Evolutionary conservation across 2,329 filamentous ascomycete species (phyloP).

Genomic region (Claviceps africana): DNA sequence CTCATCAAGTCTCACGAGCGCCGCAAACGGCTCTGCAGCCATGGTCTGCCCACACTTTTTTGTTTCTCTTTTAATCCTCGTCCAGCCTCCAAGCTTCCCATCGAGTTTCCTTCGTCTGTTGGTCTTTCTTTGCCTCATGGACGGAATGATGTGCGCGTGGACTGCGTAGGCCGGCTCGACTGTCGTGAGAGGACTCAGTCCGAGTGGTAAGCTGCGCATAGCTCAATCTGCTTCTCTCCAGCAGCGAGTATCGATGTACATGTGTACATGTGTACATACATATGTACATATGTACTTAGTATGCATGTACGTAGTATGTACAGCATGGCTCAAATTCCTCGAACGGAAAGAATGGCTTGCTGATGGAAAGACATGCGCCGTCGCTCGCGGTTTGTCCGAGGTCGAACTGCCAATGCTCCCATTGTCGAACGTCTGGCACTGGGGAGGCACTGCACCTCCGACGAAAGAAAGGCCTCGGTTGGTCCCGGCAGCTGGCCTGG

Average conservation of each 20-base stretch:
- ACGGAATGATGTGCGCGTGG: not conserved
- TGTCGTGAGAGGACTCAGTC: not conserved
- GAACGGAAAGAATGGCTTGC: no score
- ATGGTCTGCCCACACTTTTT: not conserved
- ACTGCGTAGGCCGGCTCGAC: not conserved
- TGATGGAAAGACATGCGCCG: no score
- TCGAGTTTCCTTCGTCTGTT: no score
- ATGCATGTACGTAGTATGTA: no score
- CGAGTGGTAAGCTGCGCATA: not conserved
- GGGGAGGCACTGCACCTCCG: not conserved
- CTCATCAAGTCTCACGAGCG: not conserved
- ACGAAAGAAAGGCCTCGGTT: not conserved
- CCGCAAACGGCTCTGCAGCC: not conserved
- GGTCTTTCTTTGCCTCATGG: no score
- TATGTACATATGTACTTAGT: no score
- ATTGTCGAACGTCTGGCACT: not conserved
- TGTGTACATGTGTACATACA: not conserved
- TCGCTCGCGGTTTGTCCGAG: not conserved
- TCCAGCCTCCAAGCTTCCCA: no score
- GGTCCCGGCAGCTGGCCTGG: not conserved
- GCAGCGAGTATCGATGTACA: no score
- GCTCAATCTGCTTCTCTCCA: not conserved
- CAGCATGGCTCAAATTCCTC: no score
- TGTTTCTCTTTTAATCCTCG: no score
- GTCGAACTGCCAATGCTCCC: not conserved